Evolutionary conservation across 108 stramenopile genomes (phyloP), one percentile per base, ranked within the genome.

Genomic region (Pseudonitzschia pungens): DNA sequence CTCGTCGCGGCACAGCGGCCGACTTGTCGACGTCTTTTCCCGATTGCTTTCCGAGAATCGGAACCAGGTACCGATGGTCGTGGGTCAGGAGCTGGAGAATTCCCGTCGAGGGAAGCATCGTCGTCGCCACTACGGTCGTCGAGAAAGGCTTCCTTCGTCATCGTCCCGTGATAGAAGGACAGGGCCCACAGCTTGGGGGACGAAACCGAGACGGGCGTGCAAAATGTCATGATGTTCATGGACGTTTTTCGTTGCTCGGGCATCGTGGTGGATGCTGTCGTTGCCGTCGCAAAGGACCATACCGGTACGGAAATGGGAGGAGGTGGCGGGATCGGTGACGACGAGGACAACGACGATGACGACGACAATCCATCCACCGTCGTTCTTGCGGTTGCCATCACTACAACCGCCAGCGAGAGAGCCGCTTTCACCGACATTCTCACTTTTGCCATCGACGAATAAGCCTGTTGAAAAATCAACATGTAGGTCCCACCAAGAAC

Each of bases 211-310:
- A 88, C 83, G 14, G 83, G 77, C 10, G 82, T 89, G 44, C 71
- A 81, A 67, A 77, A 89, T 21, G 88, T 89, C 36, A 89, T 62
- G 28, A 89, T 89, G 54, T 82, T 85, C 88, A 89, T 89, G 76
- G 83, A 72, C 0, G 84, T 83, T n/a, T n/a, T n/a, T 60, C 1
- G 69, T 14, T 16, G 56, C 7, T 53, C 51, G 26, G n/a, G 55
- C 36, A 33, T 12, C 27, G 21, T 56, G 29, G 69, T 24, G 29
- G 68, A 24, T 29, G 53, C 0, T 14, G 29, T 50, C 33, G 67
- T 74, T 14, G 86, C 73, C 33, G 67, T 74, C 20, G 86, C 73
- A 21, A 86, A 72, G 43, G 83, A 81, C 83, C 83, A 86, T 1
- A 86, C 86, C 7, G 86, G 83, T 45, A 79, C 70, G 63, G 86